Base-by-base conservation (phyloP, 2,329 filamentous ascomycete genomes). In the Trichoderma pleuroti region DNA sequence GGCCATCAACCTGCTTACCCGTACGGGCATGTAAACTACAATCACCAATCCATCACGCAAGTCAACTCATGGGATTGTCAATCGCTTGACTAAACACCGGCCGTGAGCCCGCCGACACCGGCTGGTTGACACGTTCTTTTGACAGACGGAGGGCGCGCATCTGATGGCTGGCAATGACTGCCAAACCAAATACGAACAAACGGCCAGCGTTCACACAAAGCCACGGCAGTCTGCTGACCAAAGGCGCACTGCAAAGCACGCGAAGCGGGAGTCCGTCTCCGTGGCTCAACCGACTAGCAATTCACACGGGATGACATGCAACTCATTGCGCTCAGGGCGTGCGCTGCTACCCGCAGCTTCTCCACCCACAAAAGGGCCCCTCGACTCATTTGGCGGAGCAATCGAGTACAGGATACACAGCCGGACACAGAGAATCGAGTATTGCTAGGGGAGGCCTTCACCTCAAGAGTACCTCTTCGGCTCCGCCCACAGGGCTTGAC, bases 261-360 rank as follows among this genome's bases (percentile, higher is more conserved):
- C 61, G 61, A 52, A 46, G 62, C 63, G 63, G 63, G 21, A 39
- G 61, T 64, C 63, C 63, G 46, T 32, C 63, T 66, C 63, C 63
- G 46, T 66, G 34, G 32, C n/a, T 36, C 32, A 60, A 32, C 21
- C n/a, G 32, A 34, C 56, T 42, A 66, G 28, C 32, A 30, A 30
- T 26, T 36, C 24, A 46, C 39, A 24, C 46, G 21, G 46, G 21
- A 24, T 64, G 32, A 32, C 46, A 28, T 28, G 30, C 57, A 32
- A 21, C 12, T 42, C 21, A 36, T 39, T 39, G 18, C 34, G 34
- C 11, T 42, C 34, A 61, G 59, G 59, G 62, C 62, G 42, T 24
- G 46, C 46, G 21, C 11, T 64, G 61, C 42, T 64, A 64, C 39
- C 46, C 39, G 61, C 42, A 18, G 11, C 7, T 46, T 46, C 28